phyloP scores from a whole-genome alignment of 2,329 filamentous ascomycete species.

The Colletotrichum kahawae region DNA sequence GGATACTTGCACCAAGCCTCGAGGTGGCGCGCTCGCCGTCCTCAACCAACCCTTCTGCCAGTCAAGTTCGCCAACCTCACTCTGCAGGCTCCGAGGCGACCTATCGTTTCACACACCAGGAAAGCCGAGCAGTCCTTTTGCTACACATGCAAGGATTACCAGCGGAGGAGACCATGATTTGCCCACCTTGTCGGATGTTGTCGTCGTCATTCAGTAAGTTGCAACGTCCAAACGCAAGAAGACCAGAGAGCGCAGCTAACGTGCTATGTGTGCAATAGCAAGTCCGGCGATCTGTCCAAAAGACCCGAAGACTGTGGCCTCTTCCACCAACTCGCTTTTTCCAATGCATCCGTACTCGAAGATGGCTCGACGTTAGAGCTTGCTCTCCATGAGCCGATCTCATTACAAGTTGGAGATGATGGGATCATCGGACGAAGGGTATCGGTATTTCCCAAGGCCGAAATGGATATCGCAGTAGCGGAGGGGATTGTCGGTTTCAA shows the following conservation, averaged over 20 bases:
- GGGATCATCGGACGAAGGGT: slow-evolving; percentile 56
- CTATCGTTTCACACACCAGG: slow-evolving; percentile 50
- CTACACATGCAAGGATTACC: slow-evolving; percentile 49
- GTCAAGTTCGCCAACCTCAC: background rate
- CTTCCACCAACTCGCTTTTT: slow-evolving; percentile 42
- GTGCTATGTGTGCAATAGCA: slow-evolving; percentile 26
- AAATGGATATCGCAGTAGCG: slow-evolving; percentile 39
- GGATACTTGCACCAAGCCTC: slow-evolving; percentile 42
- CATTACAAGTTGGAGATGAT: slow-evolving; percentile 47
- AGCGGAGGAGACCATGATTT: slow-evolving; percentile 23
- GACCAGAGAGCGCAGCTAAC: background rate
- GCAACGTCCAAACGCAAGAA: background rate
- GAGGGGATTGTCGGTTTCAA: slow-evolving; percentile 59
- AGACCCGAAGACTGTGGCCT: slow-evolving; percentile 45
- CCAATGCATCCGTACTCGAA: slow-evolving; percentile 9
- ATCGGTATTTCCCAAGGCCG: slow-evolving; percentile 38
- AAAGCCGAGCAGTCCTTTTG: slow-evolving; percentile 37
- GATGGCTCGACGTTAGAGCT: slow-evolving; percentile 33
- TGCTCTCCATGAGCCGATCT: slow-evolving; percentile 41
- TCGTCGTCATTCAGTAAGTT: slow-evolving; percentile 51
- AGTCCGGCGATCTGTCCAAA: slow-evolving; percentile 48
- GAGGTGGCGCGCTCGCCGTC: slow-evolving; percentile 51
- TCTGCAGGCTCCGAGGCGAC: slow-evolving; percentile 33
- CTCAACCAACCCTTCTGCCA: slow-evolving; percentile 32
- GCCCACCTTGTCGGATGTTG: slow-evolving; percentile 27